Conservation (phyloP, 1,284 basidiomycete genomes). For the Cerioporus squamosus region DNA sequence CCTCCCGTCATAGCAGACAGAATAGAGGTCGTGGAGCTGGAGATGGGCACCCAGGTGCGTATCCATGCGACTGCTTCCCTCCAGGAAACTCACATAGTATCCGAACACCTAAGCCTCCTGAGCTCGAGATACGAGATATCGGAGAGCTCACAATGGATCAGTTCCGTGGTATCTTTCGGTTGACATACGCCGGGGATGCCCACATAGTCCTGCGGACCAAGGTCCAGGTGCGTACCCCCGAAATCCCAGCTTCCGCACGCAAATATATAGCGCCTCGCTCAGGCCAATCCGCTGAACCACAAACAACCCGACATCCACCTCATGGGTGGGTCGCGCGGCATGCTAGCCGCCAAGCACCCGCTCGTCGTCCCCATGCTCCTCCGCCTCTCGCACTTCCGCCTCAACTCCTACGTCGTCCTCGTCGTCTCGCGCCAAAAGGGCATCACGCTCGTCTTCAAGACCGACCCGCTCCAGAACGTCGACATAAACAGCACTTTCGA, state of each 20-base stretch:
- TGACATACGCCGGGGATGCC: slow-evolving; percentile 96
- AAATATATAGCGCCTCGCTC: slow-evolving; percentile 6
- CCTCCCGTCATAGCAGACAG: slow-evolving; percentile 97
- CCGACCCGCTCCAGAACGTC: slow-evolving; percentile 97
- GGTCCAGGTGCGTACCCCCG: slow-evolving; percentile 75
- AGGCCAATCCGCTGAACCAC: slow-evolving; percentile 96
- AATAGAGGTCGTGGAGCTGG: slow-evolving; percentile 96
- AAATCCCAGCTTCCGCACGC: background rate
- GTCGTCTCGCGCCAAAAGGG: slow-evolving; percentile 98
- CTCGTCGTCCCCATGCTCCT: slow-evolving; percentile 98
- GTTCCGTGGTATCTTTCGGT: slow-evolving; percentile 95
- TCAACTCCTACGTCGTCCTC: slow-evolving; percentile 96
- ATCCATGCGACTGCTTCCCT: background rate
- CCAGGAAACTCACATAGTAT: slow-evolving; percentile 6
- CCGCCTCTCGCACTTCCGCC: slow-evolving; percentile 91
- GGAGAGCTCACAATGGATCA: slow-evolving; percentile 96
- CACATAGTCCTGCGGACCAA: slow-evolving; percentile 96
- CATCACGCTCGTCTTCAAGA: slow-evolving; percentile 99
- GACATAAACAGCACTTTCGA: slow-evolving; percentile 99
- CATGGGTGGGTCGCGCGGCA: slow-evolving; percentile 76
- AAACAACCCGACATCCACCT: slow-evolving; percentile 83
- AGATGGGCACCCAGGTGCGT: slow-evolving; percentile 96
- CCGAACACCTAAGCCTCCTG: slow-evolving; percentile 74
- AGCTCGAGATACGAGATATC: slow-evolving; percentile 96
- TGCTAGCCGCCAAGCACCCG: slow-evolving; percentile 91